These are phyloP conservation scores for Hydrangea macrophylla DNA, from an alignment of 148 eudicot genomes.

Conservation along the genomic window DNA sequence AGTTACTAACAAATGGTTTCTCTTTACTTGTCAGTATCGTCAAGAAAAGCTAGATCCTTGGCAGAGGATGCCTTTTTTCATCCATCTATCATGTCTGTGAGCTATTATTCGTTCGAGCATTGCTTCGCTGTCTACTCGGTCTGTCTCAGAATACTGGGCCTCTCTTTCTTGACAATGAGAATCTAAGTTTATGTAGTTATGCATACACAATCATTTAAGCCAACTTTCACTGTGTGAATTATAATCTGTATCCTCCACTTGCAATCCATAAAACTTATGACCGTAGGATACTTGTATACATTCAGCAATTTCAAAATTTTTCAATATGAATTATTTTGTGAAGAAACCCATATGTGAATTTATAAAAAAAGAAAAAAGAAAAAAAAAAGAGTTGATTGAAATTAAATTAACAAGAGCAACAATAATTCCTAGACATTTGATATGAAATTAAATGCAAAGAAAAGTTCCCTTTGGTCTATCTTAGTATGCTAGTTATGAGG, in stretches of 20 bases:
- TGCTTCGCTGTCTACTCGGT: constrained; percentile 99
- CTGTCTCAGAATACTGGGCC: constrained; percentile 18
- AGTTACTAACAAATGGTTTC: constrained; percentile 16
- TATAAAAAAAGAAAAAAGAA: too few species aligned
- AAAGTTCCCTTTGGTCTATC: background rate
- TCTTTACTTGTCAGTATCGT: constrained; percentile 52
- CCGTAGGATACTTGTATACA: background rate
- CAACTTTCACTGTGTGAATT: background rate
- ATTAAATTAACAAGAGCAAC: too few species aligned
- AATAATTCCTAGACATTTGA: too few species aligned
- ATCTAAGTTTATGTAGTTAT: background rate
- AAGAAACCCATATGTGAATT: background rate
- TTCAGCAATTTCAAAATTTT: too few species aligned
- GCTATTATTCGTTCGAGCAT: constrained; percentile 96
- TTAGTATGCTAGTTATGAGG: too few species aligned
- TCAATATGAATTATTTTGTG: background rate
- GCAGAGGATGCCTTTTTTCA: constrained; percentile 98
- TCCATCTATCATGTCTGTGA: constrained; percentile 94
- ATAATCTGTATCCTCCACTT: background rate
- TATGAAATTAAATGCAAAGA: too few species aligned
- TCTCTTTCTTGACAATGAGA: background rate
- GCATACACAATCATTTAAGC: background rate
- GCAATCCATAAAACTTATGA: background rate
- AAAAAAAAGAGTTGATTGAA: too few species aligned
- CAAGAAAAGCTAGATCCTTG: constrained; percentile 81